Base-by-base conservation (phyloP, 192 early-diverging fungal genomes). In the Mortierella hygrophila region DNA sequence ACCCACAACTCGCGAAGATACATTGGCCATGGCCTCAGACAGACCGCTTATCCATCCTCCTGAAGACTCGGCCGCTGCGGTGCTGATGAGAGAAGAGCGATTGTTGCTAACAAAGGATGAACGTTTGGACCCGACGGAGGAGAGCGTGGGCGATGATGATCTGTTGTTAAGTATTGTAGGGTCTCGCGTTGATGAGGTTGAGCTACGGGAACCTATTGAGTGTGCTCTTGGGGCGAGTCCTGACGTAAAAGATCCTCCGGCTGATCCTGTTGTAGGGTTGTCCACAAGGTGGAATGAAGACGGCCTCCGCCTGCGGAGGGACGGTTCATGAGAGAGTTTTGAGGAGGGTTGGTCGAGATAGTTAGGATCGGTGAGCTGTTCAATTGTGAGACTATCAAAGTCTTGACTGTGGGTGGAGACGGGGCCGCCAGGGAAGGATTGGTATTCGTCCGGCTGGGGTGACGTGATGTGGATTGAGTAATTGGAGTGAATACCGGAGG, bases 1-100 rank as follows among this genome's bases (percentile, higher is more conserved):
- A n/a, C 80, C 80, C 49, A 85, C 83, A 7, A 85, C 83, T 32
- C 83, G 57, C 16, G 83, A 85, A 32, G 83, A 85, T 20, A 80
- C 70, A 41, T 74, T 80, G 74, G 78, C 75, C 83, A 85, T 80
- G 23, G 68, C 78, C 6, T 85, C 83, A 1, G 83, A 80, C 2
- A 85, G 26, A 2, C 83, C 83, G 57, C 47, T 72, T 2, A 85
- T 80, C 83, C 83, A 85, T 29, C 77, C 69, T 15, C 77, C 74
- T n/a, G 77, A 47, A 20, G 76, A 79, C 52, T 80, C 77, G 15
- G 46, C 52, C 26, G 29, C 44, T 76, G 69, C n/a, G 23, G 37
- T 40, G 35, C 82, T 77, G 1, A 55, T 4, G 2, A 80, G 21
- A 9, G 83, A 85, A 8, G 83, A 85, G n/a, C 83, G 78, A 77